Evolutionary conservation across 1,284 basidiomycete species (phyloP).

Genomic region (Ceratobasidium sp.): DNA sequence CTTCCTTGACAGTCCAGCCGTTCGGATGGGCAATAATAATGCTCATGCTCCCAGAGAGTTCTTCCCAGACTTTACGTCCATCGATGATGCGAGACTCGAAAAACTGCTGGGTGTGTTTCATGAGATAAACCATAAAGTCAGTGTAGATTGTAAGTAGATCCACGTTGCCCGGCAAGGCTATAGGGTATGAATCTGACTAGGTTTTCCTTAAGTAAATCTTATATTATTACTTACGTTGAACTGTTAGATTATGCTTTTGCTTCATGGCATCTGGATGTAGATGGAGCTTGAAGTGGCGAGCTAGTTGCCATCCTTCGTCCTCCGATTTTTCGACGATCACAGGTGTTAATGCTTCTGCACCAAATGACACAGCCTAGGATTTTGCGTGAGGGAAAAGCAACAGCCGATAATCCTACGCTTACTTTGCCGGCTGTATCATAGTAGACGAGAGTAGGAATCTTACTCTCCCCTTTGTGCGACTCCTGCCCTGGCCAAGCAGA

Average conservation of each 20-base stretch:
- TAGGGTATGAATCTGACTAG: not conserved
- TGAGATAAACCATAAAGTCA: constrained; percentile 22
- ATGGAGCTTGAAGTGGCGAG: constrained; percentile 33
- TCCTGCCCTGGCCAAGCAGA: constrained; percentile 36
- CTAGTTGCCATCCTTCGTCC: constrained; percentile 21
- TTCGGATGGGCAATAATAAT: constrained; percentile 32
- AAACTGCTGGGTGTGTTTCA: constrained; percentile 14
- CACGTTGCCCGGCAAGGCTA: constrained; percentile 7
- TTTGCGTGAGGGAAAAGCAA: not conserved
- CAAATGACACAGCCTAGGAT: constrained; percentile 17
- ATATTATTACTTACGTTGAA: not conserved
- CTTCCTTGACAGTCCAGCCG: constrained; percentile 27
- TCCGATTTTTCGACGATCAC: not conserved
- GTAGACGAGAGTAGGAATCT: constrained; percentile 35
- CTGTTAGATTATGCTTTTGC: not conserved
- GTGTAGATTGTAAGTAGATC: constrained; percentile 8
- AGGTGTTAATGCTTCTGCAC: constrained; percentile 10
- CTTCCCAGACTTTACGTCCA: constrained; percentile 12
- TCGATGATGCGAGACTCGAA: constrained; percentile 18
- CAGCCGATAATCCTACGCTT: not conserved
- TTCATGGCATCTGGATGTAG: constrained; percentile 29
- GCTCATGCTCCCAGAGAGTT: not conserved
- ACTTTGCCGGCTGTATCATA: constrained; percentile 28
- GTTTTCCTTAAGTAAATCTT: not conserved
- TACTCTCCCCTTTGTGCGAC: constrained; percentile 10